These are phyloP conservation scores for Ophiostoma himal-ulmi DNA, from an alignment of 2,329 filamentous ascomycete genomes.

Conservation along the genomic window DNA sequence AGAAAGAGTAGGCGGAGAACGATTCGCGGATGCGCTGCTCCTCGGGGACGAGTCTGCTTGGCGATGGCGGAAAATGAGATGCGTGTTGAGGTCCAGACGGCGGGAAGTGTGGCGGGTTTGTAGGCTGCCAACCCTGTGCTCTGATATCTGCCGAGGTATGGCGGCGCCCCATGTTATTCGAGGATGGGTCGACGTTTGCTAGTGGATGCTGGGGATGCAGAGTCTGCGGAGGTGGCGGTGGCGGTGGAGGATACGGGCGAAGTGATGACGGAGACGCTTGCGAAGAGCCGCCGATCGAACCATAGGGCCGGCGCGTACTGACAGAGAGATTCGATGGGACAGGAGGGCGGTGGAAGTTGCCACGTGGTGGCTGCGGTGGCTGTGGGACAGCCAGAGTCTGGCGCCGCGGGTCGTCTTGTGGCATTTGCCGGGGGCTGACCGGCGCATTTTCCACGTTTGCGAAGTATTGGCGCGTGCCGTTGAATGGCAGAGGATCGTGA, in stretches of 20 bases:
- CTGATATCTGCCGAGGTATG: constrained; percentile 96
- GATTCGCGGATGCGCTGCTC: constrained; percentile 54
- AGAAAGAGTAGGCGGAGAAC: constrained; percentile 49
- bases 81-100: constrained; percentile 25
- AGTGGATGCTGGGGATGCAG: constrained; percentile 38
- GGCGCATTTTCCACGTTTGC: constrained; percentile 66
- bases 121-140: constrained; percentile 70
- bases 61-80: constrained; percentile 50
- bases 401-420: constrained; percentile 76
- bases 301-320: constrained; percentile 71
- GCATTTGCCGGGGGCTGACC: constrained; percentile 78
- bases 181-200: constrained; percentile 53
- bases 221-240: constrained; percentile 33
- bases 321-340: constrained; percentile 76
- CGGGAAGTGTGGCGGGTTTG: constrained; percentile 39
- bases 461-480: constrained; percentile 61
- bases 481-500: constrained; percentile 59
- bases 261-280: constrained; percentile 70
- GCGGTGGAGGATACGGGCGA: constrained; percentile 60
- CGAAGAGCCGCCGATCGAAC: constrained; percentile 70
- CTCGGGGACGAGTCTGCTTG: constrained; percentile 42
- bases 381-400: constrained; percentile 60
- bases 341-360: constrained; percentile 66
- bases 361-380: constrained; percentile 49
- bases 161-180: constrained; percentile 67